These are phyloP conservation scores for Zasmidium angulare DNA, from an alignment of 2,329 filamentous ascomycete genomes.

Conservation along the genomic window DNA sequence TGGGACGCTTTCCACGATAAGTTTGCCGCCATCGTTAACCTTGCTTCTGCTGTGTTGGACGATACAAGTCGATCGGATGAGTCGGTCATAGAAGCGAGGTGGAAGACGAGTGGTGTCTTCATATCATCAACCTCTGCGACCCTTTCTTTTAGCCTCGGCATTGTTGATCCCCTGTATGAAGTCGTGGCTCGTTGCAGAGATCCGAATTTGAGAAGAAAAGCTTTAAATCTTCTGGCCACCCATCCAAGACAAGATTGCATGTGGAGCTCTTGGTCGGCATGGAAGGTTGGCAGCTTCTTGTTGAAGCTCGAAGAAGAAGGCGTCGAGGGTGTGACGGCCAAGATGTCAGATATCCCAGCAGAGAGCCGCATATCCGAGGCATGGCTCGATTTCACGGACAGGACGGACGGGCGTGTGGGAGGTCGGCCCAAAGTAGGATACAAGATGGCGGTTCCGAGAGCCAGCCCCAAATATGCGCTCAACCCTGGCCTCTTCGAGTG, in stretches of 20 bases:
- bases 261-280: constrained; percentile 27
- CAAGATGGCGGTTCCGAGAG: constrained; percentile 12
- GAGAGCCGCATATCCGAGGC: constrained; percentile 19
- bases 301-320: constrained; percentile 23
- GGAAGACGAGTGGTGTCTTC: constrained; percentile 20
- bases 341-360: constrained; percentile 13
- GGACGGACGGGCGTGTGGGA: constrained; percentile 2
- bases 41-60: constrained; percentile 22
- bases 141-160: constrained; percentile 23
- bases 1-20: constrained; percentile 24
- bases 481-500: constrained; percentile 23
- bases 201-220: constrained; percentile 19
- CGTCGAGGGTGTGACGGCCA: constrained; percentile 9
- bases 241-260: constrained; percentile 27
- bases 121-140: constrained; percentile 17
- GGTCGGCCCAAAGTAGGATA: constrained; percentile 12
- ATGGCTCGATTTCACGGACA: constrained; percentile 24
- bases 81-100: constrained; percentile 18
- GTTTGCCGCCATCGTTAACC: constrained; percentile 26
- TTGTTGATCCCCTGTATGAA: constrained; percentile 27
- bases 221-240: constrained; percentile 24
- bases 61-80: constrained; percentile 7
- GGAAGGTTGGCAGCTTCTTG: constrained; percentile 28
- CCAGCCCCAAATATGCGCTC: constrained; percentile 14
- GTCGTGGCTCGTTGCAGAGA: constrained; percentile 26